Base-by-base conservation (phyloP, 1,284 basidiomycete species). In the Moesziomyces sp. region DNA sequence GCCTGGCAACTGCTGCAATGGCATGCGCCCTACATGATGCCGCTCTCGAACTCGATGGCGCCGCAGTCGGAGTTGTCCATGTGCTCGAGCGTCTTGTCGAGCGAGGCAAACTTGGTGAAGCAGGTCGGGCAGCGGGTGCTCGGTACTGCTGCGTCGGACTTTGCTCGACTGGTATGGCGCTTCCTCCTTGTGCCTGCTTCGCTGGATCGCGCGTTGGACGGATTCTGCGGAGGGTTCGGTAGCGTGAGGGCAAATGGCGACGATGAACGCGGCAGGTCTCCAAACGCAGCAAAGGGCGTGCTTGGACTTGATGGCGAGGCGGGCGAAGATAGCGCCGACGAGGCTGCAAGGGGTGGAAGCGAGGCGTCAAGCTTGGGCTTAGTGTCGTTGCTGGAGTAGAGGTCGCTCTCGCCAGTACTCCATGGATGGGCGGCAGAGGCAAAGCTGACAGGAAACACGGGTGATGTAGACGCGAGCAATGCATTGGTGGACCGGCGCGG, bases 61-160 rank as follows among this genome's bases (percentile, higher is more conserved):
- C 67, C 67, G n/a, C 67, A 70, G n/a, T 70, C 67, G 10, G 67
- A 70, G 21, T 38, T 50, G 46, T 70, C 61, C 18, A 70, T 52
- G n/a, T 70, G 67, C 40, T 54, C 38, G n/a, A 70, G 28, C 10
- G 61, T 63, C 42, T 54, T 60, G 26, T 64, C 61, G 24, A 70
- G 67, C 19, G 52, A 52, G 26, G 52, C n/a, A 30, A 59, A 70
- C 44, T 70, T 65, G 49, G 28, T 35, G 40, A 70, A 70, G 54
- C 67, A 70, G 1, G 67, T 70, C 10, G 67, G 67, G 34, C 67
- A 70, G 10, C 67, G 57, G 1, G 67, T 70, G 61, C 67, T 70
- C 1, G 60, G 56, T 0, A 42, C 45, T 23, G 53, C 43, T 1
- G 60, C 47, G 24, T 70, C 67, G 2, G 67, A 70, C 28, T 60